Percentiles rank a stretch among this genome's conserved stretches.
These are phyloP conservation scores for Peniophora sp. DNA, from an alignment of 1,284 basidiomycete genomes.

Conservation along the genomic window DNA sequence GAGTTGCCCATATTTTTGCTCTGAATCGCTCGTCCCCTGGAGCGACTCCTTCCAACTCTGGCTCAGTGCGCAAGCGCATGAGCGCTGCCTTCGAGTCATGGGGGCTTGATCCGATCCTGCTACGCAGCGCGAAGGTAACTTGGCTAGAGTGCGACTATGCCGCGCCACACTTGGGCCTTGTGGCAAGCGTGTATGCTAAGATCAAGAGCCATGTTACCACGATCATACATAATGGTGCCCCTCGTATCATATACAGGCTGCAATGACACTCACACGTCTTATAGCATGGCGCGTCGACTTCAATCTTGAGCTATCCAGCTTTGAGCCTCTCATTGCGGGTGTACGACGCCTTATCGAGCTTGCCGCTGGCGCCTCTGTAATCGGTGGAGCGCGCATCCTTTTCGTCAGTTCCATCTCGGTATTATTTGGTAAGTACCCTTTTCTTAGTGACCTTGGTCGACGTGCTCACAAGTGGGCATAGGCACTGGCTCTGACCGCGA, in stretches of 20 bases:
- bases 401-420: constrained; percentile 29
- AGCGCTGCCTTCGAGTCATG: background rate
- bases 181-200: constrained; percentile 7
- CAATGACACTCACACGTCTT: background rate
- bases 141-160: background rate
- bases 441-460: background rate
- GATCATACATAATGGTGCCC: constrained; percentile 10
- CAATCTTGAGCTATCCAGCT: constrained; percentile 13
- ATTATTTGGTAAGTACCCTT: constrained; percentile 11
- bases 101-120: background rate
- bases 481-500: constrained; percentile 8
- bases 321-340: constrained; percentile 12
- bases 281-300: constrained; percentile 18
- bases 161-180: background rate
- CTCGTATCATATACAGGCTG: background rate
- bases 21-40: background rate
- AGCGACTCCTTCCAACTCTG: background rate
- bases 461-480: background rate
- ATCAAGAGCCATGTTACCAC: constrained; percentile 2
- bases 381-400: constrained; percentile 20
- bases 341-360: constrained; percentile 14
- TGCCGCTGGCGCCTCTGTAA: constrained; percentile 9
- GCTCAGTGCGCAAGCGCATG: background rate
- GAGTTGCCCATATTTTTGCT: background rate
- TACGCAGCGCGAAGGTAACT: background rate